Evolutionary conservation across 345 rosid genomes (phyloP), one percentile per base, ranked within the genome.

Genomic region (Toxicodendron radicans): DNA sequence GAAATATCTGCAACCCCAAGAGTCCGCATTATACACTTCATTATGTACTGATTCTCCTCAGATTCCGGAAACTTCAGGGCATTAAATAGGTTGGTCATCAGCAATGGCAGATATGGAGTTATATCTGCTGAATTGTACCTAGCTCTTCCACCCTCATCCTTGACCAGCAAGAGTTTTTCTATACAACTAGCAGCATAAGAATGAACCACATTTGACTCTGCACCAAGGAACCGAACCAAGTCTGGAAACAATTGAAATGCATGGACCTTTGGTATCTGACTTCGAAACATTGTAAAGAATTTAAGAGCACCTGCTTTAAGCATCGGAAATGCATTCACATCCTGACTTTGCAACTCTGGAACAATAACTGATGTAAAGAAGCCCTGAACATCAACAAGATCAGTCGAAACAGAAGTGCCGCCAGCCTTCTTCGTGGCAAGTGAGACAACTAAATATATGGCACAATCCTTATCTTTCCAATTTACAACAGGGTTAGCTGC

Each of bases 401-500:
- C 97, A 46, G 97, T 91, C 32, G 98, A 88, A 52, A 87, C 91
- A 79, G 91, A 88, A 66, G 87, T 76, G 66, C 93, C 87, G 12
- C 97, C 98, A 43, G 94, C 91, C 77, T 89, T 96, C 84, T 86
- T 93, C 5, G 90, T 87, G 7, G 98, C 93, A 60, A 96, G 95
- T 0, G 99, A 91, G 41, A 96, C 92, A 49, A 96, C 98, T 81
- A 96, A 83, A 81, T 88, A 93, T 73, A 96, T 90, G 3, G 97
- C 98, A 83, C 98, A 93, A 65, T 93, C 99, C 86, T 93, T 96
- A 67, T 96, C 95, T 84, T 96, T 96, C 99, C 99, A 96, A 57
- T 90, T 82, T 10, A 79, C 79, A 13, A 78, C 85, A n/a, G 98
- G 97, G 73, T 93, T 96, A 35, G 89, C 23, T 46, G 87, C 81